phyloP scores from a whole-genome alignment of 1,284 basidiomycete species.

The Irpex lacteus region DNA sequence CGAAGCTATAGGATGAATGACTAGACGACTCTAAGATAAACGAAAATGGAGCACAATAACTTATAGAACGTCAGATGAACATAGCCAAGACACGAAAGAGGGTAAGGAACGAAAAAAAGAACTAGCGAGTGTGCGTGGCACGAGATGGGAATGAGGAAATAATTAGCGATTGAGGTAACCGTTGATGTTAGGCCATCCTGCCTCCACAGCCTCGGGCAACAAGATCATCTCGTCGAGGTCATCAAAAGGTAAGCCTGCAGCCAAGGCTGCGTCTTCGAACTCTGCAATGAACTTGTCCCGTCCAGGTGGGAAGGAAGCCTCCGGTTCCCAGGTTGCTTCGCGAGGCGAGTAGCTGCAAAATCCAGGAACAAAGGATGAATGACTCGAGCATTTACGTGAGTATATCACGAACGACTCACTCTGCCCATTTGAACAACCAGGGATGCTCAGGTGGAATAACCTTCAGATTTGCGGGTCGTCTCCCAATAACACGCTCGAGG shows the following conservation, averaged over 20 bases:
- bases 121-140: too few relatives aligned
- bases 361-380: neutral
- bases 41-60: too few relatives aligned
- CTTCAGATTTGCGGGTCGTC: neutral
- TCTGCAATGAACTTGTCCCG: neutral
- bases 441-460: neutral
- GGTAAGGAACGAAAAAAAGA: too few relatives aligned
- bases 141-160: neutral
- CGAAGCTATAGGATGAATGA: neutral
- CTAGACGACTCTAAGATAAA: too few relatives aligned
- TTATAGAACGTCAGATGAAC: too few relatives aligned
- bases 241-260: neutral
- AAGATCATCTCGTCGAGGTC: neutral
- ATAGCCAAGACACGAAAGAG: too few relatives aligned
- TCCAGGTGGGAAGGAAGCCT: neutral
- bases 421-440: slow-evolving; percentile 1
- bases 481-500: neutral
- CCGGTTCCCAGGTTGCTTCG: neutral
- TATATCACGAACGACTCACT: neutral
- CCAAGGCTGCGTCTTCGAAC: neutral
- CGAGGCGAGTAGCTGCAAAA: neutral
- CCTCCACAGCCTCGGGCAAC: neutral
- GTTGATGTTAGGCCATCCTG: neutral
- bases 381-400: neutral
- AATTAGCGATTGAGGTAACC: neutral